phyloP scores from a whole-genome alignment of 208 protist genomes.

The Spongospora subterranea region DNA sequence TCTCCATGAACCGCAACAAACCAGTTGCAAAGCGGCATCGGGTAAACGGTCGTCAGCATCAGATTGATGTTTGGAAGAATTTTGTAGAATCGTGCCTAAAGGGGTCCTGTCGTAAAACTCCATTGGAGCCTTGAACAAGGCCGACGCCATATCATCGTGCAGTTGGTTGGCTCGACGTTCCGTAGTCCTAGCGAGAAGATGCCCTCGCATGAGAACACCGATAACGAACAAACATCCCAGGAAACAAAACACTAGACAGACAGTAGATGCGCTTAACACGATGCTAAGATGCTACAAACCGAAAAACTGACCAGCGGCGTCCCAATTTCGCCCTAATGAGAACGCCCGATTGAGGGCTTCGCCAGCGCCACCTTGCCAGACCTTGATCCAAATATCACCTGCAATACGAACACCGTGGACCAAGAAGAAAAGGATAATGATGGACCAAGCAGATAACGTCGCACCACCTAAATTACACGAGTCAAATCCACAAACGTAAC shows the following conservation, averaged over 20 bases:
- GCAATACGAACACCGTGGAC: conserved; percentile 11
- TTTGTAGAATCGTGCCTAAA: conserved; percentile 16
- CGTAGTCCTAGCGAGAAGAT: not conserved
- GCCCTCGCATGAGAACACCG: not conserved
- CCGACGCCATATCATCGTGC: not conserved
- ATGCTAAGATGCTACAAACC: not conserved
- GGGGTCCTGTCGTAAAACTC: conserved; percentile 59
- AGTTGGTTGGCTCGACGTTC: not conserved
- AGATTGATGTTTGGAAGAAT: conserved; percentile 2
- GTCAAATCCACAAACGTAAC: not conserved
- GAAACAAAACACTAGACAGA: not conserved
- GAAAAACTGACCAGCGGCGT: too few relatives aligned
- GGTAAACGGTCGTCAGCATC: conserved; percentile 44
- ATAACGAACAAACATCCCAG: not conserved
- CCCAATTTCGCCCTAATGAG: too few relatives aligned
- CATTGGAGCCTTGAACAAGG: conserved; percentile 48
- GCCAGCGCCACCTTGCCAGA: not conserved
- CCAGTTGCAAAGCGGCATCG: not conserved
- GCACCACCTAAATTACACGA: not conserved
- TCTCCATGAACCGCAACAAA: too few relatives aligned
- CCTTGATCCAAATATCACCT: conserved; percentile 46
- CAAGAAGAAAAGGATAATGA: not conserved
- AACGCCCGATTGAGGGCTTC: not conserved
- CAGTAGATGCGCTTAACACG: not conserved
- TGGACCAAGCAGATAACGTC: not conserved